phyloP scores from a whole-genome alignment of 148 eudicot species.

The Camellia granthamiana region DNA sequence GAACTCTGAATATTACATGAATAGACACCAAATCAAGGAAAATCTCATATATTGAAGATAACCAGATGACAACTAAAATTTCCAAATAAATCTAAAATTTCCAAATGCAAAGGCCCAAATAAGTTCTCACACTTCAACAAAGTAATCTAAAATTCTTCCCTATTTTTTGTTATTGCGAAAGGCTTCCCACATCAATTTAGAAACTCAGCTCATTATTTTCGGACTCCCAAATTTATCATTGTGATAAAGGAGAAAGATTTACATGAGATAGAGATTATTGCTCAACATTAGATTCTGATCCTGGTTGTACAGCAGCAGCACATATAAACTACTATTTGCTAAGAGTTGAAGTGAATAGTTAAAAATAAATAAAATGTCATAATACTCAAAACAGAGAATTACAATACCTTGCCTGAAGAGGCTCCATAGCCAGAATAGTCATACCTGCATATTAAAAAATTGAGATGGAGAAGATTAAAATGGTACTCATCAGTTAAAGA shows the following conservation, averaged over 20 bases:
- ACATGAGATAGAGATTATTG: background rate
- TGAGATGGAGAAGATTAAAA: constrained; percentile 10
- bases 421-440: constrained; percentile 99
- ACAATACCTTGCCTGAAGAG: constrained; percentile 80
- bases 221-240: background rate
- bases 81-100: background rate
- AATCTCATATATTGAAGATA: background rate
- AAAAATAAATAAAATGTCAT: background rate
- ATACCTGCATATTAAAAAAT: constrained; percentile 57
- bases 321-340: background rate
- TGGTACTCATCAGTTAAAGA: background rate
- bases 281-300: background rate
- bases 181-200: background rate
- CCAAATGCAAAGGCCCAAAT: background rate
- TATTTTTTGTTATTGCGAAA: background rate
- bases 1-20: background rate
- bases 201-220: background rate
- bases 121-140: background rate
- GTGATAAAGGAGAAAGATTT: background rate
- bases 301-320: background rate
- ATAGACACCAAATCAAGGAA: background rate
- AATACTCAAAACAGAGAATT: background rate
- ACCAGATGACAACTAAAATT: background rate
- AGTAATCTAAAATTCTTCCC: background rate
- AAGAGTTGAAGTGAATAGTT: background rate